phyloP scores from a whole-genome alignment of 83 land plant species.

The Thuja plicata region DNA sequence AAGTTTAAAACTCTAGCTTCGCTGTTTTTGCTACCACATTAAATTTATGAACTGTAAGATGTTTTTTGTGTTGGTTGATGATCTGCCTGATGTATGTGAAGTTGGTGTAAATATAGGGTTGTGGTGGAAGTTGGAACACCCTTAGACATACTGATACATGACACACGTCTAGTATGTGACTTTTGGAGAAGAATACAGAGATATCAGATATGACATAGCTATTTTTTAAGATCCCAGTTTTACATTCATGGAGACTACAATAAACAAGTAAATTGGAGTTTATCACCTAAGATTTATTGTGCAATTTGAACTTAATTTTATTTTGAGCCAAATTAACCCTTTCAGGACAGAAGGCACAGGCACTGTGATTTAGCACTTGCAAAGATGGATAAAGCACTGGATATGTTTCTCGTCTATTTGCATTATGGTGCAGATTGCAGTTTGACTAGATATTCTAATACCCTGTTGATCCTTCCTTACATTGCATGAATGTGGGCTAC shows the following conservation, averaged over 20 bases:
- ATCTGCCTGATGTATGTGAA: not conserved
- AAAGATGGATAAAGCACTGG: not conserved
- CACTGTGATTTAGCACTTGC: not conserved
- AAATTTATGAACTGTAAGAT: not conserved
- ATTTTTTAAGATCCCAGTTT: not conserved
- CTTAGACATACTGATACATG: not conserved
- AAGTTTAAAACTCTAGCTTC: not conserved
- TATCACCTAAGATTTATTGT: not conserved
- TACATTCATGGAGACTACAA: not conserved
- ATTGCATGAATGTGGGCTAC: not conserved
- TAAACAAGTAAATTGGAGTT: not conserved
- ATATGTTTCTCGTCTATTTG: not conserved
- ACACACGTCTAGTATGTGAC: not conserved
- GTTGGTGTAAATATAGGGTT: not conserved
- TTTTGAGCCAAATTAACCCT: not conserved
- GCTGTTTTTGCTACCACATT: not conserved
- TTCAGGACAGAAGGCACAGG: not conserved
- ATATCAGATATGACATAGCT: not conserved
- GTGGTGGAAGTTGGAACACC: not conserved
- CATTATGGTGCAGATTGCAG: not conserved
- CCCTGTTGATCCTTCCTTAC: not conserved
- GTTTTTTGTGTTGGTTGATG: not conserved
- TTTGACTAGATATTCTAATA: not conserved
- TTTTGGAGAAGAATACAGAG: not conserved
- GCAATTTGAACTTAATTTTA: not conserved